These are phyloP conservation scores for Volvox africanus DNA, from an alignment of 139 green algal genomes.

Conservation along the genomic window DNA sequence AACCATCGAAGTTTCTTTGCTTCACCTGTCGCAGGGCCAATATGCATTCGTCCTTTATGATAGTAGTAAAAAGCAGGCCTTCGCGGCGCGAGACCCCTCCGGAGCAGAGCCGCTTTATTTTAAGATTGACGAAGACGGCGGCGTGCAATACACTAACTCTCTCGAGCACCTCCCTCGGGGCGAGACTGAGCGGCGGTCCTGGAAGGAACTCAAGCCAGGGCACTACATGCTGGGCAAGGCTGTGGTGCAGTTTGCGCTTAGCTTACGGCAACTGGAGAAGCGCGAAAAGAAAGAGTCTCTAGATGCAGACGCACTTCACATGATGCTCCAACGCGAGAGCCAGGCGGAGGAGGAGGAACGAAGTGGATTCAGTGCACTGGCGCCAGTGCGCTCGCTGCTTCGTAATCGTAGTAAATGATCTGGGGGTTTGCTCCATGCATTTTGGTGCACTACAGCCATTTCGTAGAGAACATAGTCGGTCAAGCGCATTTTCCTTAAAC, in stretches of 20 bases:
- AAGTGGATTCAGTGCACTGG: background rate
- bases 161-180: constrained; percentile 38
- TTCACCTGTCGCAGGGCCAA: constrained; percentile 68
- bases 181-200: constrained; percentile 47
- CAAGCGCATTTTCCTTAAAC: background rate
- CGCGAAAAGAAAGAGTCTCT: constrained; percentile 21
- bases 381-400: constrained; percentile 13
- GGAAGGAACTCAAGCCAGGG: constrained; percentile 77
- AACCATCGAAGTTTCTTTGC: no score
- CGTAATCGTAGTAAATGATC: constrained; percentile 3
- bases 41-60: constrained; percentile 84
- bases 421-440: background rate
- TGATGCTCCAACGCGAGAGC: background rate
- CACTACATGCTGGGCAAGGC: constrained; percentile 74
- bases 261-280: constrained; percentile 69
- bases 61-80: constrained; percentile 64
- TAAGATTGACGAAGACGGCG: constrained; percentile 63
- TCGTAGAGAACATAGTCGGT: no score
- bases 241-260: constrained; percentile 83
- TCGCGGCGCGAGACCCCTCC: constrained; percentile 74
- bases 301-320: constrained; percentile 9
- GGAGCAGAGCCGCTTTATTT: constrained; percentile 74
- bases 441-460: background rate
- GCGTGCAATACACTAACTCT: constrained; percentile 62
- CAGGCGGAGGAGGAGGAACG: background rate